Conservation (phyloP, 192 early-diverging fungal genomes). For the Allomyces macrogynus region DNA sequence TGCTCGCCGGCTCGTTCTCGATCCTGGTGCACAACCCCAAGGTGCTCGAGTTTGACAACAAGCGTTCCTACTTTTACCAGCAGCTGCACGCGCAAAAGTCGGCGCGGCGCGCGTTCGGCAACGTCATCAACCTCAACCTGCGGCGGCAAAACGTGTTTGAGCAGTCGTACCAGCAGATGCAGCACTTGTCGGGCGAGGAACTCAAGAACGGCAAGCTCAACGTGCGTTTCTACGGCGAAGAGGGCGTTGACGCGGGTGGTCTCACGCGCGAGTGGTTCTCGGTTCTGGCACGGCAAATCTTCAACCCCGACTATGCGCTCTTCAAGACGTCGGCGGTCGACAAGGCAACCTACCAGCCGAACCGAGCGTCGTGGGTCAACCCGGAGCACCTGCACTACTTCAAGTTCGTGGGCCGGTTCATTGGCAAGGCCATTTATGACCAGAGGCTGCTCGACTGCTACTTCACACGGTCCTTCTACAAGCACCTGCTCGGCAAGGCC, state of each 20-base stretch:
- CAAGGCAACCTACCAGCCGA: conserved; percentile 94
- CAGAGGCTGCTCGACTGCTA: conserved; percentile 83
- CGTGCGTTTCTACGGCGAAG: conserved; percentile 87
- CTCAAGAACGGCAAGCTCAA: conserved; percentile 82
- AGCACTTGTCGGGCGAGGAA: conserved; percentile 72
- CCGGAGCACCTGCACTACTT: conserved; percentile 88
- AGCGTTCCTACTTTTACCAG: conserved; percentile 90
- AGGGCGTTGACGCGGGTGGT: conserved; percentile 94
- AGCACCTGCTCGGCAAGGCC: conserved; percentile 73
- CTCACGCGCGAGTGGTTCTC: conserved; percentile 98
- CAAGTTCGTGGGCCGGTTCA: conserved; percentile 94
- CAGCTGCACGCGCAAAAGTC: conserved; percentile 43
- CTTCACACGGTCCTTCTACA: conserved; percentile 98
- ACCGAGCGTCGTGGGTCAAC: conserved; percentile 74
- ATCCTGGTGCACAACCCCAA: conserved; percentile 91
- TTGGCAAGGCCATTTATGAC: conserved; percentile 98
- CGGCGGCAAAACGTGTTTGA: conserved; percentile 86
- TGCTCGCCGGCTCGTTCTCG: conserved; percentile 93
- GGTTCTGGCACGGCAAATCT: conserved; percentile 89
- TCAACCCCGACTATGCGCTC: conserved; percentile 93
- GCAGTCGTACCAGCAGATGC: conserved; percentile 87
- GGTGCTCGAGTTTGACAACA: conserved; percentile 98
- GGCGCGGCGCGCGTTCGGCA: neutral
- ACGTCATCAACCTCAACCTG: conserved; percentile 59
- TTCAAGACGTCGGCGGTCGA: conserved; percentile 91